These are phyloP conservation scores for Trichoderma hamatum DNA, from an alignment of 2,329 filamentous ascomycete genomes.

Conservation along the genomic window DNA sequence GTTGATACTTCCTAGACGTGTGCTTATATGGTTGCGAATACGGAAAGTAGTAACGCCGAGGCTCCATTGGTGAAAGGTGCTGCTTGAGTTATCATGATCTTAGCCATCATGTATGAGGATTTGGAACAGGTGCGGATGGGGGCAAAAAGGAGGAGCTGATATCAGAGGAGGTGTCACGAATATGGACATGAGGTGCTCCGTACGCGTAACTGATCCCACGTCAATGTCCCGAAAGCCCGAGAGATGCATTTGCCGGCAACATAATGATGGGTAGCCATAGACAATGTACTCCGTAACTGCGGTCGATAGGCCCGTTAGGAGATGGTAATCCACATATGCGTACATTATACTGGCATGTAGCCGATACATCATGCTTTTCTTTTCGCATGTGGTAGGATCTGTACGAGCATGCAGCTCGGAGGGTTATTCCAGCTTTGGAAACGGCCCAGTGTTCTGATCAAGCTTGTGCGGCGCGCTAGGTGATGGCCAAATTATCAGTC, in stretches of 20 bases:
- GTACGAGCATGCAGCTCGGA: background rate
- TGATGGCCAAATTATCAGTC: constrained; percentile 10
- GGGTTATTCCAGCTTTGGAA: constrained; percentile 22
- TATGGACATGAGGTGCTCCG: background rate
- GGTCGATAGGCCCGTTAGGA: background rate
- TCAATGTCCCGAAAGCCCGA: background rate
- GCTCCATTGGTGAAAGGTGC: background rate
- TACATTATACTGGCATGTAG: background rate
- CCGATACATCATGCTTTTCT: background rate
- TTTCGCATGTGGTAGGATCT: constrained; percentile 9
- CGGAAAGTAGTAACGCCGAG: background rate
- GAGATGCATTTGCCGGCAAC: background rate
- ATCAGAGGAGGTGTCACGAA: background rate
- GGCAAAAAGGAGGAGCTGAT: background rate
- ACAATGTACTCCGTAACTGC: background rate
- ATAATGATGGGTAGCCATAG: background rate
- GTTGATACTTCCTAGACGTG: background rate
- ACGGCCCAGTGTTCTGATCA: constrained; percentile 4
- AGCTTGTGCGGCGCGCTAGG: constrained; percentile 5
- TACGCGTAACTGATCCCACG: background rate
- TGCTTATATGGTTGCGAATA: background rate
- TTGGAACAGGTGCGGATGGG: background rate
- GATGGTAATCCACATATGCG: constrained; percentile 2
- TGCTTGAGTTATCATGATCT: background rate
- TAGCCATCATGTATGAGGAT: background rate